A percentile compares a stretch with the other conserved stretches of the same genome.
Conservation (phyloP, 805 yeast genomes). For the Barnettozyma pratensis region DNA sequence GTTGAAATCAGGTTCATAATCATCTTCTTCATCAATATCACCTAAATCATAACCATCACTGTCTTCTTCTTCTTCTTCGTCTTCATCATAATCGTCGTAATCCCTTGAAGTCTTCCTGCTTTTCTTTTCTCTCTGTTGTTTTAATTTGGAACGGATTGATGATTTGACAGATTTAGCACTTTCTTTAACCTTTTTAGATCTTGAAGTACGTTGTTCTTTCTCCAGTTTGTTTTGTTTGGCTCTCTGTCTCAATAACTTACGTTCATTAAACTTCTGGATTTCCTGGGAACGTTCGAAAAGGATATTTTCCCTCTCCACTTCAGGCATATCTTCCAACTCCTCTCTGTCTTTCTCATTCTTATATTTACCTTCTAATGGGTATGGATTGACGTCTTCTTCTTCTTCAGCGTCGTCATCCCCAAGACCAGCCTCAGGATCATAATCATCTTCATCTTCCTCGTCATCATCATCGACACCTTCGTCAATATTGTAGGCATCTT, state of each 20-base stretch:
- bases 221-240: conserved; percentile 49
- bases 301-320: conserved; percentile 86
- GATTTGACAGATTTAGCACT: conserved; percentile 32
- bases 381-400: conserved; percentile 58
- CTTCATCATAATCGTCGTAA: conserved; percentile 39
- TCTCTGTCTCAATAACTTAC: conserved; percentile 77
- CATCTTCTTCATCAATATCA: conserved; percentile 38
- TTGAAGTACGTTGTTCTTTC: conserved; percentile 30
- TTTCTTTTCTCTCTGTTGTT: conserved; percentile 68
- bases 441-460: conserved; percentile 39
- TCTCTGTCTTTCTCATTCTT: conserved; percentile 76
- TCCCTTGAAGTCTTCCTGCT: conserved; percentile 29
- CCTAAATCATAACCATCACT: conserved; percentile 32
- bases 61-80: conserved; percentile 39
- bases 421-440: conserved; percentile 32
- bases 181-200: conserved; percentile 24
- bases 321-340: conserved; percentile 66
- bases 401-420: conserved; percentile 33
- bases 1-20: conserved; percentile 37
- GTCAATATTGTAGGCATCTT: conserved; percentile 29
- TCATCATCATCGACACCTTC: conserved; percentile 30
- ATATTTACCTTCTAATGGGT: conserved; percentile 90
- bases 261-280: conserved; percentile 82
- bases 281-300: conserved; percentile 91
- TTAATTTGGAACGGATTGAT: conserved; percentile 65